Evolutionary conservation across 176 grass and related monocot genomes (phyloP).

Genomic region (Eleusine indica): DNA sequence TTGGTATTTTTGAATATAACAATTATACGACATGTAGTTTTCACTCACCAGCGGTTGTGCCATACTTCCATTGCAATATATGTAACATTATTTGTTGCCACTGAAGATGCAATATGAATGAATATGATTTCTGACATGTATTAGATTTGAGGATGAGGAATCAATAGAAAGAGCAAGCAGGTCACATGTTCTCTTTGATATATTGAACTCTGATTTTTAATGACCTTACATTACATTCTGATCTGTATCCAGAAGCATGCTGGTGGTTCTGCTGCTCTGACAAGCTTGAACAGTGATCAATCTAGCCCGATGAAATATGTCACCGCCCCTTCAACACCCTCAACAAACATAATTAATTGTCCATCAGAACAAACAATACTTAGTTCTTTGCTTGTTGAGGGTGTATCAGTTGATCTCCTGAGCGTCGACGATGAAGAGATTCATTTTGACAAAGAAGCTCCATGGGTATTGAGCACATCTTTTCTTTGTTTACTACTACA

Average conservation of each 20-base stretch:
- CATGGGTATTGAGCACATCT: slow-evolving; percentile 50
- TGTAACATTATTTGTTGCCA: slow-evolving; percentile 14
- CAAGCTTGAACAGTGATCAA: slow-evolving; percentile 72
- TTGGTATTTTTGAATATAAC: background rate
- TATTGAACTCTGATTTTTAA: slow-evolving; percentile 1
- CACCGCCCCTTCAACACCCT: slow-evolving; percentile 59
- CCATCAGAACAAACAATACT: slow-evolving; percentile 46
- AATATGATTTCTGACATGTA: slow-evolving; percentile 12
- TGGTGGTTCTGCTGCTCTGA: slow-evolving; percentile 53
- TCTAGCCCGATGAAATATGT: slow-evolving; percentile 68
- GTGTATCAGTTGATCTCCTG: slow-evolving; percentile 48
- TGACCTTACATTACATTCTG: slow-evolving; percentile 30
- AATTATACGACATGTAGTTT: background rate
- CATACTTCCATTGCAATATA: background rate
- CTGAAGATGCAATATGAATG: slow-evolving; percentile 15
- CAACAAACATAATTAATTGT: slow-evolving; percentile 49
- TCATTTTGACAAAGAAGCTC: slow-evolving; percentile 53
- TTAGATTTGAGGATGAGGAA: background rate
- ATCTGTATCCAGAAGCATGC: slow-evolving; percentile 60
- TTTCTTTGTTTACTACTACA: slow-evolving; percentile 15
- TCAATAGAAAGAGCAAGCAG: slow-evolving; percentile 12
- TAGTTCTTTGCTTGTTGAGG: slow-evolving; percentile 56
- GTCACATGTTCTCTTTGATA: slow-evolving; percentile 5
- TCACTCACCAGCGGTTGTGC: slow-evolving; percentile 5
- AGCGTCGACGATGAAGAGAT: slow-evolving; percentile 47